Conservation (phyloP, 1,139 yeast species). For the Pneumocystis carinii region DNA sequence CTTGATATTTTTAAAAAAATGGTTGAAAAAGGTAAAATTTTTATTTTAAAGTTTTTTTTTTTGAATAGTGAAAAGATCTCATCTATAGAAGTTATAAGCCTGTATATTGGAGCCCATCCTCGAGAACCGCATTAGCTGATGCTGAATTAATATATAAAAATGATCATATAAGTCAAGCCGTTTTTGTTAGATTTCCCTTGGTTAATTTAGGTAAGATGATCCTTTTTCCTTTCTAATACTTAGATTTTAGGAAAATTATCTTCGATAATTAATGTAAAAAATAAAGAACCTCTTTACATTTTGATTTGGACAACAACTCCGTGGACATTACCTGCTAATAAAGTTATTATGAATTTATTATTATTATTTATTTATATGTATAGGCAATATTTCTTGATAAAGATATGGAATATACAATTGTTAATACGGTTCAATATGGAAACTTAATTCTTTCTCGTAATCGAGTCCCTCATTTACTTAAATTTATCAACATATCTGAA, state of each 20-base stretch:
- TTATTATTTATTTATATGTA: background rate
- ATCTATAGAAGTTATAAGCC: slow-evolving; percentile 80
- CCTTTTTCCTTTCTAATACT: background rate
- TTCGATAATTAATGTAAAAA: slow-evolving; percentile 6
- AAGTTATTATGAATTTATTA: background rate
- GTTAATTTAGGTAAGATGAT: slow-evolving; percentile 17
- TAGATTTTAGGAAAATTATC: background rate
- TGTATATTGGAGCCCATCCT: slow-evolving; percentile 94
- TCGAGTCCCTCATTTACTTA: slow-evolving; percentile 23
- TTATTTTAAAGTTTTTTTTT: background rate
- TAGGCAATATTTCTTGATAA: slow-evolving; percentile 62
- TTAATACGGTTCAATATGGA: slow-evolving; percentile 26
- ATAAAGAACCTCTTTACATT: slow-evolving; percentile 12
- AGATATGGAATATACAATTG: slow-evolving; percentile 40
- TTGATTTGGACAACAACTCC: slow-evolving; percentile 95
- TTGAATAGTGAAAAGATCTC: slow-evolving; percentile 25
- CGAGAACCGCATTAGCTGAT: slow-evolving; percentile 88
- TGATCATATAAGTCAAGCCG: slow-evolving; percentile 55
- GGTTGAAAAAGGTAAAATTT: slow-evolving; percentile 33
- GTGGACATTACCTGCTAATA: slow-evolving; percentile 86
- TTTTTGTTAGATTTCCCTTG: slow-evolving; percentile 55
- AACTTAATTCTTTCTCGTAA: slow-evolving; percentile 37
- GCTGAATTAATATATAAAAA: slow-evolving; percentile 83
- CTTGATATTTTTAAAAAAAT: slow-evolving; percentile 52
- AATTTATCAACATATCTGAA: slow-evolving; percentile 12